These are phyloP conservation scores for Pestalotiopsis sp. DNA, from an alignment of 2,329 filamentous ascomycete genomes.

Conservation along the genomic window DNA sequence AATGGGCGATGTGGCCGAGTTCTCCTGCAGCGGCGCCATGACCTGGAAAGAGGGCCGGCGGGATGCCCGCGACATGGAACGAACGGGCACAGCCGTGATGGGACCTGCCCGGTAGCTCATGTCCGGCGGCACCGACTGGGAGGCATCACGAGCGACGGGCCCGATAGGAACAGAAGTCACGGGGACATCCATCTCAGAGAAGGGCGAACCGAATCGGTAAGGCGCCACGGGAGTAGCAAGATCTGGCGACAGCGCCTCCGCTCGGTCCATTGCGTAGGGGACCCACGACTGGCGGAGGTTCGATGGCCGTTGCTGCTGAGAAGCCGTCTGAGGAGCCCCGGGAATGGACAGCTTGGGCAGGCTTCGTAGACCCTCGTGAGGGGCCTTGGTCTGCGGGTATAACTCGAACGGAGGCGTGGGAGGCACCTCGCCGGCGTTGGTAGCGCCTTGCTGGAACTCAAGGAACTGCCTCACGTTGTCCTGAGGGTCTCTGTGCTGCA, in stretches of 20 bases:
- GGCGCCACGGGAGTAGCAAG: conserved; percentile 62
- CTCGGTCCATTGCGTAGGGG: conserved; percentile 56
- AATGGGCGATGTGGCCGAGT: conserved; percentile 47
- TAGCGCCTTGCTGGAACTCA: conserved; percentile 67
- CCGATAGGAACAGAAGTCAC: conserved; percentile 73
- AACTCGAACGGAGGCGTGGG: conserved; percentile 73
- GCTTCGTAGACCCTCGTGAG: conserved; percentile 58
- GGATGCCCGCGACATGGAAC: conserved; percentile 59
- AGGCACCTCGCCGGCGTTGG: conserved; percentile 58
- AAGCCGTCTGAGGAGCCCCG: conserved; percentile 27
- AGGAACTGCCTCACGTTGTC: conserved; percentile 94
- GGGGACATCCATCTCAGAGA: conserved; percentile 89
- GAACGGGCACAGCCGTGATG: conserved; percentile 32
- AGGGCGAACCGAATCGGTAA: conserved; percentile 82
- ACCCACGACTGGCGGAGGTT: conserved; percentile 39
- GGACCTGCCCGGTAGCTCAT: conserved; percentile 72
- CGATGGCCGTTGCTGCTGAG: conserved; percentile 19
- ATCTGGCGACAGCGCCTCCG: conserved; percentile 55
- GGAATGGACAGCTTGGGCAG: conserved; percentile 68
- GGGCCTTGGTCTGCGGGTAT: conserved; percentile 49
- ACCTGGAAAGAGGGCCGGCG: conserved; percentile 71
- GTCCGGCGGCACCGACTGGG: conserved; percentile 90
- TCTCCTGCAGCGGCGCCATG: conserved; percentile 72
- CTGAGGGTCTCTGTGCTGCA: conserved; percentile 79
- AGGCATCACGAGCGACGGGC: conserved; percentile 76